Percentiles rank a stretch among this genome's conserved stretches.
These are phyloP conservation scores for Verticillium isaacii DNA, from an alignment of 2,329 filamentous ascomycete genomes.

Conservation along the genomic window DNA sequence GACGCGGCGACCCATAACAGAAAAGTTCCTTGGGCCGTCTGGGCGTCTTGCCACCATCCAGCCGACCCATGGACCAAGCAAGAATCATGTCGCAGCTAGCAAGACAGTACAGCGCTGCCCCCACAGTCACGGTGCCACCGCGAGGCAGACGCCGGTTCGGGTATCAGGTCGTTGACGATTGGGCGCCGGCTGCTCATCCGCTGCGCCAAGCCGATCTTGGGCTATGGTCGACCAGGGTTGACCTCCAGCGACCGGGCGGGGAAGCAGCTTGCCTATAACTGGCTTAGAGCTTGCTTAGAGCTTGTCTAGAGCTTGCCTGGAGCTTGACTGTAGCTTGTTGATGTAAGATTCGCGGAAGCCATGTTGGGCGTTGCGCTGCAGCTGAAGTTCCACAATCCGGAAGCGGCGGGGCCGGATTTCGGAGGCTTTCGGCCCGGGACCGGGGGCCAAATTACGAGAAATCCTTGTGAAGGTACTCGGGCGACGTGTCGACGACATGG, in stretches of 20 bases:
- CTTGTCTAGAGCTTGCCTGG: background rate
- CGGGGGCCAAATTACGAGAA: background rate
- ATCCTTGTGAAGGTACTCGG: background rate
- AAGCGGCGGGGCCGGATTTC: background rate
- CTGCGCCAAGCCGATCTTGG: background rate
- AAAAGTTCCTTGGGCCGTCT: background rate
- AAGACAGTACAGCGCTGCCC: background rate
- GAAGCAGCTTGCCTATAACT: background rate
- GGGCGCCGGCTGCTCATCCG: background rate
- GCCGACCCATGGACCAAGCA: background rate
- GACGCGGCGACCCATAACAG: background rate
- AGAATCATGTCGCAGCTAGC: background rate
- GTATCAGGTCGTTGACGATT: background rate
- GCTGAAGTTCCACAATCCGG: background rate
- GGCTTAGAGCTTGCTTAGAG: background rate
- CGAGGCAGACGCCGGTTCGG: background rate
- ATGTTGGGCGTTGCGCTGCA: background rate
- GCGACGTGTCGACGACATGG: background rate
- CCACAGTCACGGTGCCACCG: background rate
- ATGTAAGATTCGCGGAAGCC: background rate
- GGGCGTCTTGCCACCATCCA: background rate
- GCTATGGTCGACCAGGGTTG: background rate
- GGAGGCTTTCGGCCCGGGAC: background rate
- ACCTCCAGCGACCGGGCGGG: background rate
- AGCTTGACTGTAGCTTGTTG: background rate